These are phyloP conservation scores for Pyrenochaeta sp. DNA, from an alignment of 2,329 filamentous ascomycete species.

Conservation along the genomic window DNA sequence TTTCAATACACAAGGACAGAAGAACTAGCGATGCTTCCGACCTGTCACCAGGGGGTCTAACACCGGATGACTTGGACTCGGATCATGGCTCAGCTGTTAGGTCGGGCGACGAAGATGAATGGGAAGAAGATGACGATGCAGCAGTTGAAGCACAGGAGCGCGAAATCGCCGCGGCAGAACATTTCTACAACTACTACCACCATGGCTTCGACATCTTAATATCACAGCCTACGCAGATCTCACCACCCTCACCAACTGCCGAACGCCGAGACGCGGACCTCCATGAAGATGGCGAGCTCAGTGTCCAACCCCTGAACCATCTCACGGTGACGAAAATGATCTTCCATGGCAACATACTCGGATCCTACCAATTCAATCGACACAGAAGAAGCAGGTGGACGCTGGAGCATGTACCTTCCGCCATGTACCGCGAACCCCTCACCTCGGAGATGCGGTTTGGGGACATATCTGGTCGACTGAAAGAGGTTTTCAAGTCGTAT, in stretches of 20 bases:
- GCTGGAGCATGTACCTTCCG: constrained; percentile 60
- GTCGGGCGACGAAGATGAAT: constrained; percentile 53
- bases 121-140: constrained; percentile 53
- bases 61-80: constrained; percentile 42
- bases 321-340: constrained; percentile 91
- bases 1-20: constrained; percentile 75
- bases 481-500: constrained; percentile 72
- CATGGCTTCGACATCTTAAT: constrained; percentile 93
- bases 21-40: constrained; percentile 46
- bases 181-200: constrained; percentile 96
- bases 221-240: constrained; percentile 70
- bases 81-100: constrained; percentile 42
- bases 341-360: constrained; percentile 91
- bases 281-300: constrained; percentile 32
- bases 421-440: constrained; percentile 56
- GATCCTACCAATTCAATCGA: constrained; percentile 95
- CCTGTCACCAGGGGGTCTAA: constrained; percentile 36
- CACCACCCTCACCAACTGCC: constrained; percentile 61
- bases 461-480: constrained; percentile 70
- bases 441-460: constrained; percentile 73
- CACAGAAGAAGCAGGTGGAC: constrained; percentile 90
- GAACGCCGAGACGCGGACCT: constrained; percentile 55
- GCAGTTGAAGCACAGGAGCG: constrained; percentile 67
- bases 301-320: constrained; percentile 60
- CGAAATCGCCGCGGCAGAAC: constrained; percentile 69